Evolutionary conservation across 257 asterid genomes (phyloP), one percentile per base, ranked within the genome.

Genomic region (Fraxinus excelsior): DNA sequence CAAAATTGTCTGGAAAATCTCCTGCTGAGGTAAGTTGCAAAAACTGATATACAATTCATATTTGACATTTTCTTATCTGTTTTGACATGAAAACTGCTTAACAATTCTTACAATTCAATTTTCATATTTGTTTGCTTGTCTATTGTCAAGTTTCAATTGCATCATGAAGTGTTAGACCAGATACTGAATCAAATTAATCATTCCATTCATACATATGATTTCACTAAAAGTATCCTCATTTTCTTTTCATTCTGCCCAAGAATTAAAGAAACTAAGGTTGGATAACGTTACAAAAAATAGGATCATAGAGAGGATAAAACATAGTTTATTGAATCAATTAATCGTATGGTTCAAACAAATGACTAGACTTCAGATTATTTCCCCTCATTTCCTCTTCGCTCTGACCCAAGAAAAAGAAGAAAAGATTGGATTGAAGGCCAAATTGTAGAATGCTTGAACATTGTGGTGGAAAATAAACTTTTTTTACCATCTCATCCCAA

Each of bases 21-120:
- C 69, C 79, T 21, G 86, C 84, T 64, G 91, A 89, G 84, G 97
- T 89, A 85, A 85, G 87, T 62, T 62, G 32, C 32, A 23, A n/a
- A 60, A 21, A 21, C 23, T 60, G 14, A 23, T 60, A 21, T 10
- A 5, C 31, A n/a, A 23, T 21, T 21, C 18, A 60, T 23, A 60
- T 25, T 62, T 25, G 12, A 53, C 7, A 23, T 60, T 21, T 60
- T 60, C 31, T 23, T 60, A 23, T 60, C 32, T 60, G n/a, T 60
- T 60, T 60, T 60, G 67, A 62, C 34, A 62, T 62, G 3, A 25
- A 11, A 62, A 23, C 21, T 60, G 32, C 29, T 60, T 4, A 25
- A 8, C n/a, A 13, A 23, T 8, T 60, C 32, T 60, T 21, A 8
- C 67, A 25, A 60, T 60, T 51, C 23, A 16, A 4, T 51, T 18